Percentiles rank a stretch among this genome's conserved stretches.
These are phyloP conservation scores for Croton laevigatus DNA, from an alignment of 441 rosid genomes.

Conservation along the genomic window DNA sequence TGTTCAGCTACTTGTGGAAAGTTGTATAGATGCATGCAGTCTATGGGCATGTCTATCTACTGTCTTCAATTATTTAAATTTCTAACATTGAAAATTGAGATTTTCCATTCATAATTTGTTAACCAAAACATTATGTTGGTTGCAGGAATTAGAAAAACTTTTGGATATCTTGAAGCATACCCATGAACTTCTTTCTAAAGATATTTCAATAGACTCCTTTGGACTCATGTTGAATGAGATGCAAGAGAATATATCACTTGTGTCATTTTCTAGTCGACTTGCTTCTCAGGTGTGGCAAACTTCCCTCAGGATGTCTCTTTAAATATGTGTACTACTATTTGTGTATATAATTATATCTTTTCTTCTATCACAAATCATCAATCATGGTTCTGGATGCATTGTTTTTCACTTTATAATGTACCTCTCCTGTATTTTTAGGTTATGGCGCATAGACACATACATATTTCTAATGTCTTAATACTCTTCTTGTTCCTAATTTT, in stretches of 20 bases:
- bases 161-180: slow-evolving; percentile 75
- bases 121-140: slow-evolving; percentile 21
- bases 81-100: background rate
- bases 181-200: slow-evolving; percentile 76
- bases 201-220: slow-evolving; percentile 81
- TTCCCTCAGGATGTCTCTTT: background rate
- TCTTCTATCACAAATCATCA: background rate
- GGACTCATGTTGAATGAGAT: slow-evolving; percentile 90
- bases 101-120: background rate
- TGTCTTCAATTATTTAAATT: background rate
- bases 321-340: background rate
- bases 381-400: background rate
- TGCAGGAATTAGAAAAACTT: slow-evolving; percentile 94
- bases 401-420: background rate
- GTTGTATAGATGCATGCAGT: background rate
- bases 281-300: slow-evolving; percentile 82
- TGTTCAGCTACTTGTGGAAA: background rate
- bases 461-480: background rate
- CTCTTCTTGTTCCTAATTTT: background rate
- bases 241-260: slow-evolving; percentile 95
- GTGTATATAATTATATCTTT: background rate
- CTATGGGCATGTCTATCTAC: background rate
- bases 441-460: background rate
- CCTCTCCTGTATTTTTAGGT: background rate
- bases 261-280: slow-evolving; percentile 95